Conservation (phyloP, 2,329 filamentous ascomycete species). For the Coniochaeta pulveracea region DNA sequence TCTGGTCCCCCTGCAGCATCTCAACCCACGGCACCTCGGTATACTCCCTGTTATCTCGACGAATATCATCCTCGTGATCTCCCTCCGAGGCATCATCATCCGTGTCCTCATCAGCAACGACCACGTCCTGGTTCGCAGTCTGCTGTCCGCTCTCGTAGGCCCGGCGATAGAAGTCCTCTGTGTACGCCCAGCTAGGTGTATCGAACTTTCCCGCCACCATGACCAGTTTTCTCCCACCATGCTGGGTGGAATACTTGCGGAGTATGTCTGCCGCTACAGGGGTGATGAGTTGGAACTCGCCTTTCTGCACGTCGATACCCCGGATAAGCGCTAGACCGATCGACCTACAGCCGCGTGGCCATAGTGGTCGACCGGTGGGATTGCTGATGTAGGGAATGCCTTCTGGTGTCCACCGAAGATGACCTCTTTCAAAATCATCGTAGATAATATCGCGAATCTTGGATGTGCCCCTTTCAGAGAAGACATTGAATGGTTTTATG, state of each 20-base stretch:
- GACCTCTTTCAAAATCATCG: background rate
- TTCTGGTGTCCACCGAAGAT: constrained; percentile 32
- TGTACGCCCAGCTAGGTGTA: constrained; percentile 57
- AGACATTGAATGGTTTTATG: constrained; percentile 31
- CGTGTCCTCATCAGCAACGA: constrained; percentile 22
- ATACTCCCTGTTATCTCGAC: constrained; percentile 11
- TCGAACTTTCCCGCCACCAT: constrained; percentile 60
- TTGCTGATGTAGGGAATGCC: constrained; percentile 53
- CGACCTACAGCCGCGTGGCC: constrained; percentile 46
- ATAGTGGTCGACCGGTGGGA: constrained; percentile 37
- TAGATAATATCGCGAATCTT: constrained; percentile 1
- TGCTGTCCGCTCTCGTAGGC: constrained; percentile 13
- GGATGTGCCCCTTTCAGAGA: constrained; percentile 6
- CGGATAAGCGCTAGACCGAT: constrained; percentile 60
- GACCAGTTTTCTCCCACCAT: constrained; percentile 36
- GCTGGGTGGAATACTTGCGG: constrained; percentile 22
- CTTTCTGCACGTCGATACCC: constrained; percentile 46
- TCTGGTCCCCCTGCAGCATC: constrained; percentile 40
- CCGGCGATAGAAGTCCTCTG: constrained; percentile 44
- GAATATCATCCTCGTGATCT: constrained; percentile 14
- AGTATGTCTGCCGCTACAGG: constrained; percentile 36
- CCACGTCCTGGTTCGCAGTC: constrained; percentile 16
- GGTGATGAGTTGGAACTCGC: constrained; percentile 52
- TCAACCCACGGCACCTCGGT: constrained; percentile 46
- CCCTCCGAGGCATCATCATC: constrained; percentile 20